Evolutionary conservation across 108 stramenopile genomes (phyloP).

Genomic region (Asterionellopsis glacialis): DNA sequence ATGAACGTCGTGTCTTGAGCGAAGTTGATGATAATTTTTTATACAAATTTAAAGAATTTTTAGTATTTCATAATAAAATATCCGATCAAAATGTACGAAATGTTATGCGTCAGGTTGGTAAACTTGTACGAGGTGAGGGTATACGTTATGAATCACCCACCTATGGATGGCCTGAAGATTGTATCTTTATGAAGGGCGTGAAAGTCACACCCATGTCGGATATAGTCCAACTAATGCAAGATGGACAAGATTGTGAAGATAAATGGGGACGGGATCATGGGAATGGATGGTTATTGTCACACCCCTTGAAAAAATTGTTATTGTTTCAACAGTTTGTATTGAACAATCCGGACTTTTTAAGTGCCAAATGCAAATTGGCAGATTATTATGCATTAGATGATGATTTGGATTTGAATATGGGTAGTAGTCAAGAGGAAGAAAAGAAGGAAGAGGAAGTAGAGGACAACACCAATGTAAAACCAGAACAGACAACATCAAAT

Average conservation of each 20-base stretch:
- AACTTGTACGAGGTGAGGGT: constrained; percentile 53
- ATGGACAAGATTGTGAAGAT: constrained; percentile 49
- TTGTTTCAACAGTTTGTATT: constrained; percentile 67
- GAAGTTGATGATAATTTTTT: constrained; percentile 14
- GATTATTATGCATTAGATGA: constrained; percentile 6
- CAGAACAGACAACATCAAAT: too few species aligned
- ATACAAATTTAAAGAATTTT: constrained; percentile 21
- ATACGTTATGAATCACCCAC: constrained; percentile 53
- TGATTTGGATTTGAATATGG: neutral
- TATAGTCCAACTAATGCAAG: constrained; percentile 44
- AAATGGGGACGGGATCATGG: constrained; percentile 69
- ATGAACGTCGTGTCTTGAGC: neutral
- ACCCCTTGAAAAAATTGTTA: constrained; percentile 67
- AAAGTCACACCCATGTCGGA: constrained; percentile 45
- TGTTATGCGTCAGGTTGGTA: constrained; percentile 56
- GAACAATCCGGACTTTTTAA: constrained; percentile 31
- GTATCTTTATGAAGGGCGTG: constrained; percentile 43
- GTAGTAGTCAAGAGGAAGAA: neutral
- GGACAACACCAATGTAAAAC: neutral
- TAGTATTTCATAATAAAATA: constrained; percentile 26
- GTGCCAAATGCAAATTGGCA: constrained; percentile 9
- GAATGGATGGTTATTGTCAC: constrained; percentile 69
- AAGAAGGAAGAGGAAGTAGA: neutral
- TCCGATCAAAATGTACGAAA: constrained; percentile 41
- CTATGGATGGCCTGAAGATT: constrained; percentile 53